phyloP scores from a whole-genome alignment of 2,329 filamentous ascomycete species.

The Paracamarosporium sp. region DNA sequence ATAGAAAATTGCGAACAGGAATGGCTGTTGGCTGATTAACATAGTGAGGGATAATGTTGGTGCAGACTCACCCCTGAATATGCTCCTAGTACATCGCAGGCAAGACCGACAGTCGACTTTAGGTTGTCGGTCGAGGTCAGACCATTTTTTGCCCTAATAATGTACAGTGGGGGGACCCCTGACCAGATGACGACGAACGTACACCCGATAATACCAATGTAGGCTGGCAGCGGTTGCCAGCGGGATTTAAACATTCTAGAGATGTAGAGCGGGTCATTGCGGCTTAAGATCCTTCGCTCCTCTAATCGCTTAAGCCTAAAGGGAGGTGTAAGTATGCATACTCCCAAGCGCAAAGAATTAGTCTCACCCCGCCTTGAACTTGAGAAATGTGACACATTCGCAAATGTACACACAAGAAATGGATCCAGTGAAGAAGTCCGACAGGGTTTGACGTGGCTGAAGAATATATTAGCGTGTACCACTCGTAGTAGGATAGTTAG shows the following conservation, averaged over 20 bases:
- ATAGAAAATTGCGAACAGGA: slow-evolving; percentile 24
- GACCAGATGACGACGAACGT: slow-evolving; percentile 31
- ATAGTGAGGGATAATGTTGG: neutral
- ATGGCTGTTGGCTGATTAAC: slow-evolving; percentile 12
- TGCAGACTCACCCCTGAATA: slow-evolving; percentile 32
- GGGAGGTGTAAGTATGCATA: neutral
- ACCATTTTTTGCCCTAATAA: slow-evolving; percentile 21
- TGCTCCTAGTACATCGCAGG: slow-evolving; percentile 31
- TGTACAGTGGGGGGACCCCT: slow-evolving; percentile 33
- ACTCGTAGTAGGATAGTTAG: neutral
- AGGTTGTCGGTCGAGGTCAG: slow-evolving; percentile 16
- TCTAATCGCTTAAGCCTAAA: slow-evolving; percentile 18
- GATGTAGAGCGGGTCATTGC: slow-evolving; percentile 31
- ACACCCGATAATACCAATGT: slow-evolving; percentile 35
- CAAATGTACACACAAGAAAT: slow-evolving; percentile 35
- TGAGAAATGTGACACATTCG: slow-evolving; percentile 36
- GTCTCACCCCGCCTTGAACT: slow-evolving; percentile 35
- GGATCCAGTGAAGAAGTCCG: slow-evolving; percentile 33
- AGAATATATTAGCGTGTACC: neutral
- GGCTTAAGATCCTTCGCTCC: slow-evolving; percentile 25
- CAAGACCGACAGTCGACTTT: slow-evolving; percentile 21
- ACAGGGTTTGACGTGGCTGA: slow-evolving; percentile 34
- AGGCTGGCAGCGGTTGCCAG: slow-evolving; percentile 41
- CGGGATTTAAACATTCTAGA: slow-evolving; percentile 35
- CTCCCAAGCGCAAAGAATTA: neutral